Percentiles rank a stretch among this genome's conserved stretches.
Conservation (phyloP, 2,329 filamentous ascomycete species). For the Xylaria sp. region DNA sequence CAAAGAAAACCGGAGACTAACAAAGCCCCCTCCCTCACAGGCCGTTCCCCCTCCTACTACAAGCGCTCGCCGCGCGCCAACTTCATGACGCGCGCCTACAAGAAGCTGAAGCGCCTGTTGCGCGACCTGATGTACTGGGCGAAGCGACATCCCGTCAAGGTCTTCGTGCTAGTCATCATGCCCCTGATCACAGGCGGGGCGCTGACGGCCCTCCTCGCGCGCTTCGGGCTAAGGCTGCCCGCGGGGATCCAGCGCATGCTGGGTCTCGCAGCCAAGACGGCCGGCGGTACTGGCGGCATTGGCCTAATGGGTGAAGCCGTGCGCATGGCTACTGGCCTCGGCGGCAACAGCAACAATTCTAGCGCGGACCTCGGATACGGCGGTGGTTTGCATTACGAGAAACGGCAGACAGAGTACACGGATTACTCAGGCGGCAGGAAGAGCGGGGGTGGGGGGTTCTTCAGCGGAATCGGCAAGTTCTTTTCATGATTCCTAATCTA, state of each 20-base stretch:
- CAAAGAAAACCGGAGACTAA: conserved; percentile 11
- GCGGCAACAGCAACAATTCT: conserved; percentile 40
- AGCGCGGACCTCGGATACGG: conserved; percentile 52
- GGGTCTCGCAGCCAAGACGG: conserved; percentile 63
- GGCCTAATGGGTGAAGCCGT: conserved; percentile 67
- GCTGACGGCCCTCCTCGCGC: conserved; percentile 78
- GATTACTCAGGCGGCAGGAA: conserved; percentile 48
- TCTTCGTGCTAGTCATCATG: conserved; percentile 87
- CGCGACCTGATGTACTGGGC: conserved; percentile 85
- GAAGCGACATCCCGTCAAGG: conserved; percentile 84
- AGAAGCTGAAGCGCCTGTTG: conserved; percentile 81
- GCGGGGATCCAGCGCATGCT: conserved; percentile 69
- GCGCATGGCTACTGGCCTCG: conserved; percentile 59
- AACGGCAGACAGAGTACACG: conserved; percentile 51
- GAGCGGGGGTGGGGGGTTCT: conserved; percentile 52
- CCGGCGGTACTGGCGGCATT: conserved; percentile 59
- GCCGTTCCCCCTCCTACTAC: conserved; percentile 74
- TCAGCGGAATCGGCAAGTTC: conserved; percentile 54
- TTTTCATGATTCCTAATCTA: conserved; percentile 52
- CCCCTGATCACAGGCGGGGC: conserved; percentile 87
- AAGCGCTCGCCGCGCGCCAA: conserved; percentile 83
- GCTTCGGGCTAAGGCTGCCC: conserved; percentile 83
- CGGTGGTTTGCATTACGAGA: conserved; percentile 54
- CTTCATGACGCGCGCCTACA: conserved; percentile 79
- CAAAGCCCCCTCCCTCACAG: conserved; percentile 44